Evolutionary conservation across 495 filamentous ascomycete genomes (phyloP).

Genomic region (Neurospora hispaniola): DNA sequence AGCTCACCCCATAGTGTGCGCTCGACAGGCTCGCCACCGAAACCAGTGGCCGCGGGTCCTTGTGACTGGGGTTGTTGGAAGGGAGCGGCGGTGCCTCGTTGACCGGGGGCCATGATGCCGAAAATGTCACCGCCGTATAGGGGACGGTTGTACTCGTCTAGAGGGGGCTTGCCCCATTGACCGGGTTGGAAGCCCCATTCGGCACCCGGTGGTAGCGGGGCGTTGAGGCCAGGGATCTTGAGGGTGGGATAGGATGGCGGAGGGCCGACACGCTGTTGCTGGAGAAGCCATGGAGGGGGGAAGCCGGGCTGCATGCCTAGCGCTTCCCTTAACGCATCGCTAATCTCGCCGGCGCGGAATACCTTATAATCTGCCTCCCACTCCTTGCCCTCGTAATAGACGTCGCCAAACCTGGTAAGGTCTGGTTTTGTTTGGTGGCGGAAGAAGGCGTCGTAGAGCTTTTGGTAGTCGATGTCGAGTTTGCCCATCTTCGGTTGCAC

Average conservation of each 20-base stretch:
- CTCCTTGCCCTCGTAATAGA: conserved; percentile 98
- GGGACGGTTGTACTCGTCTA: conserved; percentile 83
- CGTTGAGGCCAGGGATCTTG: conserved; percentile 90
- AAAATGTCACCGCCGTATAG: conserved; percentile 92
- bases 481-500: conserved; percentile 96
- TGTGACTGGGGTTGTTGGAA: conserved; percentile 7
- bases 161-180: conserved; percentile 90
- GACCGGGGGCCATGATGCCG: conserved; percentile 56
- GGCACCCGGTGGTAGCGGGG: conserved; percentile 87
- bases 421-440: conserved; percentile 92
- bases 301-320: conserved; percentile 89
- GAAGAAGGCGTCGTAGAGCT: conserved; percentile 96
- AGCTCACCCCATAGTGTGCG: conserved; percentile 88
- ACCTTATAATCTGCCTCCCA: conserved; percentile 91
- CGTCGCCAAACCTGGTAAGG: conserved; percentile 88
- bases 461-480: conserved; percentile 95
- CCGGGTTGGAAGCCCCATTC: conserved; percentile 93
- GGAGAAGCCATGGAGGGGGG: conserved; percentile 94
- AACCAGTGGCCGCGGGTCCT: conserved; percentile 22
- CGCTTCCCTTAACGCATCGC: conserved; percentile 82
- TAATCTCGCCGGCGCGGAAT: conserved; percentile 80
- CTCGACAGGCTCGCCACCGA: conserved; percentile 74
- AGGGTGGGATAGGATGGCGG: conserved; percentile 87
- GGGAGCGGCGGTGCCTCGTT: conserved; percentile 31
- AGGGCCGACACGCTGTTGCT: conserved; percentile 86